Conservation (phyloP, 2,329 filamentous ascomycete species). For the Scytalidium lignicola region DNA sequence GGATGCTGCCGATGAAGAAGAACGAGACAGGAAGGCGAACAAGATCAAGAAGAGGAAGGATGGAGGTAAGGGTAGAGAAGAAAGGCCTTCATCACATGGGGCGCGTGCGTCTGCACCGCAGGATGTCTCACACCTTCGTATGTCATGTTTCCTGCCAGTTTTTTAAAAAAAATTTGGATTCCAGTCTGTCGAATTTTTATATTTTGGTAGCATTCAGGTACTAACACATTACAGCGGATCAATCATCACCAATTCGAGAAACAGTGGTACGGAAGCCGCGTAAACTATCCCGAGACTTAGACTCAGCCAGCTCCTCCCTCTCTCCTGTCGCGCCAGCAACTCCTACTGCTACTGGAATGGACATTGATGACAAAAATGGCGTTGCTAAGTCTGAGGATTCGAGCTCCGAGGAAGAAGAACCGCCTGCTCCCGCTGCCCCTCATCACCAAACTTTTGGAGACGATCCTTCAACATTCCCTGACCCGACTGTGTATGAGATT, state of each 20-base stretch:
- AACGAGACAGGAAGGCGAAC: conserved; percentile 44
- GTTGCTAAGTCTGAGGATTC: conserved; percentile 40
- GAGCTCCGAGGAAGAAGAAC: conserved; percentile 54
- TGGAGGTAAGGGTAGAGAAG: conserved; percentile 54
- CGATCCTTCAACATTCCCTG: conserved; percentile 83
- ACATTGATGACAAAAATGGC: conserved; percentile 49
- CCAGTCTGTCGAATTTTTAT: too few relatives aligned
- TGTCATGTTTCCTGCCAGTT: conserved; percentile 19
- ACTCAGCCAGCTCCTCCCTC: conserved; percentile 54
- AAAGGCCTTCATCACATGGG: conserved; percentile 54
- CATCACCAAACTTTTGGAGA: conserved; percentile 82
- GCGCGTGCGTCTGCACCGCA: conserved; percentile 59
- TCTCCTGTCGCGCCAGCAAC: conserved; percentile 50
- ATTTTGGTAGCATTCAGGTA: background rate
- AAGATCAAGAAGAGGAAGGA: conserved; percentile 81
- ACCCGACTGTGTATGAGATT: conserved; percentile 94
- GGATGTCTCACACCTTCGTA: conserved; percentile 58
- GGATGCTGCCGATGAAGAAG: conserved; percentile 43
- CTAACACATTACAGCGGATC: background rate
- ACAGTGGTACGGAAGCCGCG: conserved; percentile 13
- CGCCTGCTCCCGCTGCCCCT: conserved; percentile 55
- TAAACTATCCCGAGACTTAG: conserved; percentile 31
- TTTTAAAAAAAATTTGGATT: too few relatives aligned
- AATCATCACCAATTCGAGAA: conserved; percentile 17
- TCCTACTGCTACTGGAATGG: conserved; percentile 40